Conservation (phyloP, 1,284 basidiomycete genomes). For the Phylloporus sp. region DNA sequence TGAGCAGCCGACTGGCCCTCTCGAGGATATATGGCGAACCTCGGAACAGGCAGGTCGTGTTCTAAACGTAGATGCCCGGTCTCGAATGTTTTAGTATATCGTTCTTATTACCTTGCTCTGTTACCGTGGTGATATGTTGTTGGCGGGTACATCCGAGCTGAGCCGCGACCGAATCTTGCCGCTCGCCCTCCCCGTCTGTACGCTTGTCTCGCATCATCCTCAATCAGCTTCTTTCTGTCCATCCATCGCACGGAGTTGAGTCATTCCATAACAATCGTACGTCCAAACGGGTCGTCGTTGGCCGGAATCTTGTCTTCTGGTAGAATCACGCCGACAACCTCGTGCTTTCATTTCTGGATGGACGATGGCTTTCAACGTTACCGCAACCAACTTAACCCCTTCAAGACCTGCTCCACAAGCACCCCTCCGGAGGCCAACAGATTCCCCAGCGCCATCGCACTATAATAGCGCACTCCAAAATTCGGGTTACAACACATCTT, state of each 20-base stretch:
- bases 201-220: background rate
- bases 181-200: background rate
- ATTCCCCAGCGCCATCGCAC: slow-evolving; percentile 38
- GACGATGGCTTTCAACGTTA: slow-evolving; percentile 53
- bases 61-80: too few species aligned
- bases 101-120: slow-evolving; percentile 8
- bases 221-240: background rate
- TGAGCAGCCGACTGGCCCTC: background rate
- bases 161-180: slow-evolving; percentile 16
- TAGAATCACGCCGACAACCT: slow-evolving; percentile 10
- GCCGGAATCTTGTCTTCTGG: background rate
- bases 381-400: slow-evolving; percentile 54
- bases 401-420: slow-evolving; percentile 70
- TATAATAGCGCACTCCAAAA: slow-evolving; percentile 47
- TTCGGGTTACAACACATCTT: slow-evolving; percentile 63
- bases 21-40: too few species aligned
- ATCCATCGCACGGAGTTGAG: slow-evolving; percentile 6
- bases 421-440: slow-evolving; percentile 52
- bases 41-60: too few species aligned
- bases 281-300: background rate
- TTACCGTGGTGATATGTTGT: slow-evolving; percentile 36
- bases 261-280: background rate
- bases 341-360: slow-evolving; percentile 25
- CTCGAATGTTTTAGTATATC: background rate
- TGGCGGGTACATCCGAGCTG: slow-evolving; percentile 35